Base-by-base conservation (phyloP, 805 yeast species). In the Metschnikowia noctiluminum region DNA sequence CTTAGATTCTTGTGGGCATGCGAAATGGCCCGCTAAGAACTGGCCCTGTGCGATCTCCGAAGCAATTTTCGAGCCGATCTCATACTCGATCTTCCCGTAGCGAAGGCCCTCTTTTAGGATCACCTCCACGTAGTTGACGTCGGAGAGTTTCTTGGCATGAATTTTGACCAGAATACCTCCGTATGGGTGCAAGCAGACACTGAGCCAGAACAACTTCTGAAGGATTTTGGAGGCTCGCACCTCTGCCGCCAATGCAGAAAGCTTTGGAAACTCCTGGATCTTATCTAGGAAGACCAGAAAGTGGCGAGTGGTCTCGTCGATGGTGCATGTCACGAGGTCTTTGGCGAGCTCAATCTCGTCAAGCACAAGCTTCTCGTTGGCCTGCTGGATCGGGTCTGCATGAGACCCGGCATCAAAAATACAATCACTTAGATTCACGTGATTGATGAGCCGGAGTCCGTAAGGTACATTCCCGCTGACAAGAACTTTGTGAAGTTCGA, bases 401-500 rank as follows among this genome's bases (percentile, higher is more conserved):
- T 61, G 52, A 7, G 61, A 55, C 2, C 71, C 70, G 3, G 64
- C 54, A 42, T 64, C 64, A 64, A 90, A 87, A 2, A 90, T 78
- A 10, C 79, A 74, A 14, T 78, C 77, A 32, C 77, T 79, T 35
- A 90, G 70, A 0, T 74, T 73, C 12, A 82, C 80, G 35, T 74
- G 69, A 42, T 76, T 76, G 35, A 91, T 71, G 50, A 87, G 63
- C 21, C 73, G 64, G 48, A 90, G 65, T 0, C 94, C 96, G 51
- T 79, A 75, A 0, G 74, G 64, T 0, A 91, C 87, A 57, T 84
- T 75, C 7, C 69, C 61, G 7, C 90, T 80, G n/a, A 66, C 65
- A n/a, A 92, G 69, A 36, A 85, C 85, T 64, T 94, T 94, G 40
- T 77, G 83, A 42, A 91, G 65, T 61, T 94, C 99, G 6, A 80